Conservation (phyloP, 2,329 filamentous ascomycete species). For the Phialemoniopsis sp. region DNA sequence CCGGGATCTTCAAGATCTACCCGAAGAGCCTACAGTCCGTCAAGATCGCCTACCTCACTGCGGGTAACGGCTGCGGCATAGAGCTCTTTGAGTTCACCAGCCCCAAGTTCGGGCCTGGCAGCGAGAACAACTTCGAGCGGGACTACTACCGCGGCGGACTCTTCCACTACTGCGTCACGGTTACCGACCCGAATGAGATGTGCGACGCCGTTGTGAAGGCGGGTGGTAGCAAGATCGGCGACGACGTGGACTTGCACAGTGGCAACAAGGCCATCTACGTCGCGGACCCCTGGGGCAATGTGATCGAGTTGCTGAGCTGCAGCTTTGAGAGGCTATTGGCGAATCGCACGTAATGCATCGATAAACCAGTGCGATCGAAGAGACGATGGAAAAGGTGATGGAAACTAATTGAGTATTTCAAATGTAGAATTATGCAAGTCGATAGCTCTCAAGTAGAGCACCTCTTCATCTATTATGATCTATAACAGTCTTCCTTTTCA, state of each 20-base stretch:
- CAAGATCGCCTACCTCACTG: slow-evolving; percentile 4
- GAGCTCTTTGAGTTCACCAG: slow-evolving; percentile 4
- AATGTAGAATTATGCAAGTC: too few species aligned
- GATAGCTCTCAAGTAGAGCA: too few species aligned
- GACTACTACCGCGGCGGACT: slow-evolving; percentile 3
- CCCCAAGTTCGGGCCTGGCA: background rate
- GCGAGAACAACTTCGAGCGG: slow-evolving; percentile 2
- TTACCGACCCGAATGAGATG: background rate
- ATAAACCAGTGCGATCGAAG: too few species aligned
- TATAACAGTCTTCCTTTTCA: too few species aligned
- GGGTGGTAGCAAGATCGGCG: slow-evolving; percentile 2
- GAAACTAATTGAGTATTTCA: too few species aligned
- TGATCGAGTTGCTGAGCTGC: slow-evolving; percentile 2
- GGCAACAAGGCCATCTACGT: slow-evolving; percentile 2
- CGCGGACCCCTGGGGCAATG: slow-evolving; percentile 7
- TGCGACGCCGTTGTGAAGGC: background rate
- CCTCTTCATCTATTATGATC: too few species aligned
- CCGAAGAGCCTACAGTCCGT: slow-evolving; percentile 2
- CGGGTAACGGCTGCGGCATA: slow-evolving; percentile 5
- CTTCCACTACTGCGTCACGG: slow-evolving; percentile 5
- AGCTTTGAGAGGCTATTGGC: too few species aligned
- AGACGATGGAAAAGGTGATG: too few species aligned
- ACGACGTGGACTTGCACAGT: background rate
- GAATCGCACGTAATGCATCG: too few species aligned
- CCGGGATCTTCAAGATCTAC: slow-evolving; percentile 3